A percentile compares a stretch with the other conserved stretches of the same genome.
These are phyloP conservation scores for Endoconidiophora polonica DNA, from an alignment of 2,329 filamentous ascomycete species.

Conservation along the genomic window DNA sequence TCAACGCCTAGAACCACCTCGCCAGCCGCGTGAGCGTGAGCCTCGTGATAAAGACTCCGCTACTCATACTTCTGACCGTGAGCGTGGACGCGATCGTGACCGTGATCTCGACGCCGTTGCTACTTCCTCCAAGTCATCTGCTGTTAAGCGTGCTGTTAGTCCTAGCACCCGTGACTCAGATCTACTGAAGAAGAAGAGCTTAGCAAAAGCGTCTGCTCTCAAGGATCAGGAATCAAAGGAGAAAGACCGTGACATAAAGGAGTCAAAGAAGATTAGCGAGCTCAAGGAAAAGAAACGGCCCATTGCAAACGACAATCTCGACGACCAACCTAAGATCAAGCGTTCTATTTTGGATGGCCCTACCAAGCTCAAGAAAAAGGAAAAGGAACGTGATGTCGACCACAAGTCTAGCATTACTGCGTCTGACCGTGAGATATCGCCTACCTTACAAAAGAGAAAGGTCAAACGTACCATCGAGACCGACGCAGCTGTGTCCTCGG, in stretches of 20 bases:
- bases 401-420: not conserved
- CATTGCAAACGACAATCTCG: slow-evolving; percentile 26
- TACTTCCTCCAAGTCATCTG: slow-evolving; percentile 22
- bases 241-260: slow-evolving; percentile 14
- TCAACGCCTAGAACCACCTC: not conserved
- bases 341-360: slow-evolving; percentile 21
- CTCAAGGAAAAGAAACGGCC: slow-evolving; percentile 34
- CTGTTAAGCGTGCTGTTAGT: slow-evolving; percentile 6
- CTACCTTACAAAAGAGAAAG: slow-evolving; percentile 33
- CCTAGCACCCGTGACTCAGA: slow-evolving; percentile 7
- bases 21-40: slow-evolving; percentile 20
- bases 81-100: slow-evolving; percentile 26
- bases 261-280: slow-evolving; percentile 22
- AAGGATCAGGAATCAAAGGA: slow-evolving; percentile 34
- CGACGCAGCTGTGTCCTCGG: slow-evolving; percentile 37
- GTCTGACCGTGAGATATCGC: slow-evolving; percentile 38
- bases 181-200: slow-evolving; percentile 25
- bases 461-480: slow-evolving; percentile 33
- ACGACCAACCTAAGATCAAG: slow-evolving; percentile 32
- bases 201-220: slow-evolving; percentile 16
- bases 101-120: no score
- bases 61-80: slow-evolving; percentile 18
- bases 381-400: slow-evolving; percentile 29
- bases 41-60: slow-evolving; percentile 13
- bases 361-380: slow-evolving; percentile 38